These are phyloP conservation scores for Collybia nuda DNA, from an alignment of 768 basidiomycete genomes.

Conservation along the genomic window DNA sequence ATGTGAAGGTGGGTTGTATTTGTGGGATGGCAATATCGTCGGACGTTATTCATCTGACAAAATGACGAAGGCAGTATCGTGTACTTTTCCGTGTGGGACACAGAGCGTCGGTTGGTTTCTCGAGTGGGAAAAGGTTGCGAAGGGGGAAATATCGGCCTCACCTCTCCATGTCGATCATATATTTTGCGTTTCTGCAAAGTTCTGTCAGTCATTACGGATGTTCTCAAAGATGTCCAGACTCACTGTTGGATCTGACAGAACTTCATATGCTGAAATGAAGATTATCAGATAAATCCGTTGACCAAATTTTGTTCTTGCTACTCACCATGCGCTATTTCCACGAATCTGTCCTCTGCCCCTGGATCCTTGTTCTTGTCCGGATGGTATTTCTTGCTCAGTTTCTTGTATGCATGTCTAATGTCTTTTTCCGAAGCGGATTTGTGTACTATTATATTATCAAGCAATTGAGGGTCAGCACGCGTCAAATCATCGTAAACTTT, in stretches of 20 bases:
- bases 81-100: too few relatives aligned
- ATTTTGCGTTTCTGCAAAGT: conserved; percentile 78
- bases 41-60: too few relatives aligned
- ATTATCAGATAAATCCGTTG: conserved; percentile 2
- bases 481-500: conserved; percentile 11
- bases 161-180: conserved; percentile 93
- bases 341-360: conserved; percentile 81
- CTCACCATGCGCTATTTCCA: conserved; percentile 87
- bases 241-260: conserved; percentile 85
- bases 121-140: neutral
- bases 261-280: conserved; percentile 73
- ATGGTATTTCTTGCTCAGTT: conserved; percentile 84
- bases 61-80: too few relatives aligned
- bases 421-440: conserved; percentile 84
- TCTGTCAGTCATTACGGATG: conserved; percentile 5
- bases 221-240: conserved; percentile 16
- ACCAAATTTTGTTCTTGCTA: neutral
- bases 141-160: conserved; percentile 22
- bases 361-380: conserved; percentile 95
- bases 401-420: conserved; percentile 90
- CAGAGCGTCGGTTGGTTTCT: too few relatives aligned
- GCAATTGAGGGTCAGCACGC: conserved; percentile 15
- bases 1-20: too few relatives aligned
- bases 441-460: conserved; percentile 40
- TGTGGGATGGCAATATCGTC: too few relatives aligned